Conservation (phyloP, 805 yeast species). For the Babjeviella inositovora region DNA sequence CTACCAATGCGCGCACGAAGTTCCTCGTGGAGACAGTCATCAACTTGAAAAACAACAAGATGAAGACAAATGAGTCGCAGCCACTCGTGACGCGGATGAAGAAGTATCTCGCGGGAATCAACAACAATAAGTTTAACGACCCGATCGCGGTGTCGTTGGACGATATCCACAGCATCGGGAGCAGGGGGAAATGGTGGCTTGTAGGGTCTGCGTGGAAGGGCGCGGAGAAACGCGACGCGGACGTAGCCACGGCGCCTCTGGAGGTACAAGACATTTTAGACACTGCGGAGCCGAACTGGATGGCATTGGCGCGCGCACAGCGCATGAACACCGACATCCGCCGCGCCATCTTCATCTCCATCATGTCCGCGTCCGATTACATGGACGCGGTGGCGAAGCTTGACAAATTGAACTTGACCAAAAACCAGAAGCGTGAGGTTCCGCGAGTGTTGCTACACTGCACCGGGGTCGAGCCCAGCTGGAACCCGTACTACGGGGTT, state of each 20-base stretch:
- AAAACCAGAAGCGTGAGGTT: slow-evolving; percentile 72
- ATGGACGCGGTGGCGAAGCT: slow-evolving; percentile 74
- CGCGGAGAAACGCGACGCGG: slow-evolving; percentile 3
- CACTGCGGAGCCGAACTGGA: slow-evolving; percentile 72
- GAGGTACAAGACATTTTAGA: slow-evolving; percentile 44
- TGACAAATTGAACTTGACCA: slow-evolving; percentile 66
- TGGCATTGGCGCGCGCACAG: slow-evolving; percentile 69
- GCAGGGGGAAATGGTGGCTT: slow-evolving; percentile 97
- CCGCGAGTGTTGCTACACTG: slow-evolving; percentile 81
- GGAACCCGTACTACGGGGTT: slow-evolving; percentile 81
- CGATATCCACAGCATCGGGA: slow-evolving; percentile 65
- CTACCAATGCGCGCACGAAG: slow-evolving; percentile 47
- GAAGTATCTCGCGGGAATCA: slow-evolving; percentile 42
- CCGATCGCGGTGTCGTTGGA: slow-evolving; percentile 73
- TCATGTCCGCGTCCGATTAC: slow-evolving; percentile 91
- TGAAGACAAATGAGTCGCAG: slow-evolving; percentile 41
- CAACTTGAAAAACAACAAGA: slow-evolving; percentile 73
- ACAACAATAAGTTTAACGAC: slow-evolving; percentile 33
- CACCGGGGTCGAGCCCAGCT: slow-evolving; percentile 63
- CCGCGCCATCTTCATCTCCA: slow-evolving; percentile 82
- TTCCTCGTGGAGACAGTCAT: slow-evolving; percentile 77
- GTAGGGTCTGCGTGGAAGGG: slow-evolving; percentile 98
- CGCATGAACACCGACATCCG: slow-evolving; percentile 94
- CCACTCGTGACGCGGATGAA: slow-evolving; percentile 41
- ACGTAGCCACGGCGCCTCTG: slow-evolving; percentile 2